Evolutionary conservation across 2,329 filamentous ascomycete species (phyloP).

Genomic region (Grosmannia serpens): DNA sequence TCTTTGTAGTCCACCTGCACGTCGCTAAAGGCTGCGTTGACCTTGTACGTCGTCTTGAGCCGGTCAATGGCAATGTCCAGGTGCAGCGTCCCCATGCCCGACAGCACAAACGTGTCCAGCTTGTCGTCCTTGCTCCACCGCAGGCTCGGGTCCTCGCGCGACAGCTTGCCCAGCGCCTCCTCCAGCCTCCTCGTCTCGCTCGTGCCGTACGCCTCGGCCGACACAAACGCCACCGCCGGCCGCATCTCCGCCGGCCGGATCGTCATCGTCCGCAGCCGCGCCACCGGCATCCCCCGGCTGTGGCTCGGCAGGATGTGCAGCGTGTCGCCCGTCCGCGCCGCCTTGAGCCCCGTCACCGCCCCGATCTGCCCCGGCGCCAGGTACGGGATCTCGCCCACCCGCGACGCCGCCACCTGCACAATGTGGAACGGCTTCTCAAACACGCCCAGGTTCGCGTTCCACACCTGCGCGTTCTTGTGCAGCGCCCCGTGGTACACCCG

Average conservation of each 20-base stretch:
- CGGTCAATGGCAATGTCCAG: slow-evolving; percentile 86
- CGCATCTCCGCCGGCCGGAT: slow-evolving; percentile 81
- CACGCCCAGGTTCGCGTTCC: slow-evolving; percentile 75
- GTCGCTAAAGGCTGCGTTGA: slow-evolving; percentile 71
- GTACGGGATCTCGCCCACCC: slow-evolving; percentile 71
- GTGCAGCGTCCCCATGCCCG: slow-evolving; percentile 94
- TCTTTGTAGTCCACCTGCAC: slow-evolving; percentile 97
- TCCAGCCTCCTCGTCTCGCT: slow-evolving; percentile 68
- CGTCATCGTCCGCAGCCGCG: slow-evolving; percentile 62
- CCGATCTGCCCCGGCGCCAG: slow-evolving; percentile 86
- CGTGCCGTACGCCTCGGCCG: slow-evolving; percentile 58
- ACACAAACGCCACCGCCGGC: slow-evolving; percentile 92
- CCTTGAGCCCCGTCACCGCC: slow-evolving; percentile 80
- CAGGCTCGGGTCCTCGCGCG: slow-evolving; percentile 87
- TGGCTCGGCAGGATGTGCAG: slow-evolving; percentile 58
- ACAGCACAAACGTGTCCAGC: slow-evolving; percentile 83
- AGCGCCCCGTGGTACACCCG: slow-evolving; percentile 81
- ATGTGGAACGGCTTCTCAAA: slow-evolving; percentile 72
- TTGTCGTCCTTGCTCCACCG: slow-evolving; percentile 78
- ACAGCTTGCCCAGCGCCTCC: slow-evolving; percentile 61
- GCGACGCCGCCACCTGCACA: slow-evolving; percentile 79
- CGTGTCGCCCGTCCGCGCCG: slow-evolving; percentile 88
- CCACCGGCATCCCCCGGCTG: slow-evolving; percentile 45
- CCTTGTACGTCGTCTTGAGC: slow-evolving; percentile 80
- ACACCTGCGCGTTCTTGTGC: slow-evolving; percentile 61